Conservation (phyloP, 1,139 yeast species). For the Saccharomyces pastorianus region DNA sequence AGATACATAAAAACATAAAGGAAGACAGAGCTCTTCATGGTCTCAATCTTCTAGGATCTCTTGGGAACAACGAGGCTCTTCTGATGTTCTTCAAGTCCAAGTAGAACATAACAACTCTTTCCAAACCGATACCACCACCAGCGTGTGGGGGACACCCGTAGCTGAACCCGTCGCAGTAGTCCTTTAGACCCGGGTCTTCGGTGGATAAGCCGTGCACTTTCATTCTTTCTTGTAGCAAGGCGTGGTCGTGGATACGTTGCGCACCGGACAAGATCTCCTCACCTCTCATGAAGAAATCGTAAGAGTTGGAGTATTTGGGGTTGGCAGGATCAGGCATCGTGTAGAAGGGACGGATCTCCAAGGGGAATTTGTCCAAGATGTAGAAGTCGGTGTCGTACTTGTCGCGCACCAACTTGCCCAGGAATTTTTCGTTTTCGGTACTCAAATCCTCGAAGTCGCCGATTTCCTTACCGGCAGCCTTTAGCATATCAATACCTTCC, state of each 20-base stretch:
- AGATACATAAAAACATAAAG: background rate
- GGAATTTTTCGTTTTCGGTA: conserved; percentile 87
- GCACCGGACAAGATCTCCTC: conserved; percentile 98
- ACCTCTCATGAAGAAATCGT: conserved; percentile 99
- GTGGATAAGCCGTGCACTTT: conserved; percentile 77
- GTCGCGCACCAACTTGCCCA: conserved; percentile 87
- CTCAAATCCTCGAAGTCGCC: conserved; percentile 83
- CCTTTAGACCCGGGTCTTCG: conserved; percentile 69
- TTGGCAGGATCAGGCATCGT: conserved; percentile 97
- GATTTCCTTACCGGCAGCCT: conserved; percentile 77
- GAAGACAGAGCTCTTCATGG: conserved; percentile 41
- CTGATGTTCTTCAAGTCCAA: conserved; percentile 93
- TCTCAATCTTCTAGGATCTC: conserved; percentile 91
- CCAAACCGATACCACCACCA: conserved; percentile 99
- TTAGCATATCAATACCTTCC: conserved; percentile 81
- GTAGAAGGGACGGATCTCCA: conserved; percentile 93
- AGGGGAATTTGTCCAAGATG: conserved; percentile 95
- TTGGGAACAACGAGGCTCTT: conserved; percentile 96
- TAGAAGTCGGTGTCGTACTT: conserved; percentile 95
- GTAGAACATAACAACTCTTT: conserved; percentile 97
- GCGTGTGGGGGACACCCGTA: conserved; percentile 99
- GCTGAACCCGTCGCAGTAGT: conserved; percentile 84
- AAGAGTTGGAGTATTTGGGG: conserved; percentile 85
- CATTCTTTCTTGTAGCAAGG: conserved; percentile 73
- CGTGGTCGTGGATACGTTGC: conserved; percentile 95